Evolutionary conservation across 768 basidiomycete genomes (phyloP).

Genomic region (Strobilomyces dryophilus): DNA sequence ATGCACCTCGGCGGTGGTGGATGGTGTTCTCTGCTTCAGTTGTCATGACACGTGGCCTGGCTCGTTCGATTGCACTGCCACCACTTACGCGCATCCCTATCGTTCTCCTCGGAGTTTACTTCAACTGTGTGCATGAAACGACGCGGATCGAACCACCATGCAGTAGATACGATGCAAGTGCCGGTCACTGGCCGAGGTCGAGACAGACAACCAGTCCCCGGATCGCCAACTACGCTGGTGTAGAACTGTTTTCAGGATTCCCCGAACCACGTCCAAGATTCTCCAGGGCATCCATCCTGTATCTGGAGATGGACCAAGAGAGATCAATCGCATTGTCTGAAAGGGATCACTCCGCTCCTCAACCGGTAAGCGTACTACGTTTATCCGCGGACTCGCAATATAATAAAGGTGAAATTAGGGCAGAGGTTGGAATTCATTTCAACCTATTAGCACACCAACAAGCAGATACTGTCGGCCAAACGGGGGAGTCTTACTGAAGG

Average conservation of each 20-base stretch:
- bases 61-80: conserved; percentile 17
- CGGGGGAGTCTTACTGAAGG: not conserved
- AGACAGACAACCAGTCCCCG: conserved; percentile 2
- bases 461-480: conserved; percentile 19
- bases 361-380: conserved; percentile 4
- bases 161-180: too few species aligned
- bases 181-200: not conserved
- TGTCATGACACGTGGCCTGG: conserved; percentile 12
- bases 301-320: conserved; percentile 1
- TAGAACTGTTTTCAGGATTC: conserved; percentile 25
- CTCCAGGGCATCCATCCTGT: conserved; percentile 24
- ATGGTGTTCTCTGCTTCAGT: not conserved
- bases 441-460: conserved; percentile 29
- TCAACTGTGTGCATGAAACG: too few species aligned
- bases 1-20: not conserved
- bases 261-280: conserved; percentile 20
- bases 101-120: not conserved
- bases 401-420: conserved; percentile 30
- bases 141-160: too few species aligned
- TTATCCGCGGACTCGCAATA: not conserved
- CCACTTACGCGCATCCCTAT: conserved; percentile 5
- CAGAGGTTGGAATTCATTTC: conserved; percentile 36
- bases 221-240: conserved; percentile 16
- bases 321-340: conserved; percentile 21
- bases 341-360: conserved; percentile 13